Evolutionary conservation across 768 basidiomycete species (phyloP), one percentile per base, ranked within the genome.

Genomic region (Paxillus ammoniavirescens): DNA sequence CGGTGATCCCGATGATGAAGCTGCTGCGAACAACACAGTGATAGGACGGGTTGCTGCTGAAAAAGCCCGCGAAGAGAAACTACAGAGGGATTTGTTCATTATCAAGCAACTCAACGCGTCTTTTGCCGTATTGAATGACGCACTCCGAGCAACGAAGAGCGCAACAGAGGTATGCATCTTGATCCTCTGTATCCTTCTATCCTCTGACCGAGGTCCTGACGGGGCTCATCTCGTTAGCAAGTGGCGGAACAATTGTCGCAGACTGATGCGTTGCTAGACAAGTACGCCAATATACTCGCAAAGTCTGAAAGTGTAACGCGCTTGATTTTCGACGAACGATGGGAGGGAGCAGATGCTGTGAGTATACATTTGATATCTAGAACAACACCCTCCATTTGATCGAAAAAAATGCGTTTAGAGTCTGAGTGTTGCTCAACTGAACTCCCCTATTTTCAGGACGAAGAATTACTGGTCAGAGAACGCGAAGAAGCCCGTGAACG

Each of bases 251-350:
- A 90, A 57, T 67, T 92, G 33, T 78, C 77, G 44, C 81, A 91
- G 58, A 91, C 90, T 0, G 83, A 91, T 61, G 80, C 79, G 1
- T 71, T 92, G 52, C 72, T 92, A 54, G 84, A 89, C 69, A 87
- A 83, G 76, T 92, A 92, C 64, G 80, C 88, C 41, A 72, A 71
- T 40, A 81, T 89, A 44, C 73, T 92, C 17, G 79, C 81, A 5
- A 84, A 82, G 65, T 87, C 89, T 2, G 89, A 91, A 67, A 78
- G 82, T 13, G 77, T 82, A 55, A 73, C 87, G 3, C 79, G 80
- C 30, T 68, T 91, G 53, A 82, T 92, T 15, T 83, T 91, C 55
- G 89, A 92, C 64, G 86, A 89, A 55, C 72, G 80, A 53, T 92
- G 87, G 87, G 72, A 80, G 50, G 90, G 90, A 2, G 87, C 83